These are phyloP conservation scores for Lipomyces anomalus DNA, from an alignment of 805 yeast species.

Conservation along the genomic window DNA sequence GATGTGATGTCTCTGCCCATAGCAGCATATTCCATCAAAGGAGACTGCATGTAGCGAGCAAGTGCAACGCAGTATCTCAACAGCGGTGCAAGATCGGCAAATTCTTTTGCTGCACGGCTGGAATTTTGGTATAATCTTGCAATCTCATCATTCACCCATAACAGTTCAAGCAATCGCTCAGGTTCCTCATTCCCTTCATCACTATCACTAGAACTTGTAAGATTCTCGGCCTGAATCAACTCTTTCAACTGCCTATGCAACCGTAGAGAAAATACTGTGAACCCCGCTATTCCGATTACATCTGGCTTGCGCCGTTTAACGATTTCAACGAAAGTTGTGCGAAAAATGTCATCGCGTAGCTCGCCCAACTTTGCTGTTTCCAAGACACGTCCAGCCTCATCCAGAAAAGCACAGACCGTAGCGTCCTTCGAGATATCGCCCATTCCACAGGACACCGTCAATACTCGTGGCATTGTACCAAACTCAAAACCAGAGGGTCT, in stretches of 20 bases:
- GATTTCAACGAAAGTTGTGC: constrained; percentile 52
- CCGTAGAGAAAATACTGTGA: constrained; percentile 63
- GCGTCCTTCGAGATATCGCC: constrained; percentile 80
- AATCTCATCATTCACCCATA: constrained; percentile 89
- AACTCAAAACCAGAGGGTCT: constrained; percentile 65
- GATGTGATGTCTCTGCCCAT: constrained; percentile 69
- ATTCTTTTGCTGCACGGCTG: constrained; percentile 65
- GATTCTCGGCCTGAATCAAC: constrained; percentile 44
- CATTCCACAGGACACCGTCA: constrained; percentile 79
- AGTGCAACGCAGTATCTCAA: constrained; percentile 80
- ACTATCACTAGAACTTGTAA: constrained; percentile 36
- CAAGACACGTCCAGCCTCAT: constrained; percentile 71
- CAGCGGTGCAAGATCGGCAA: constrained; percentile 75
- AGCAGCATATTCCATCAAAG: constrained; percentile 82
- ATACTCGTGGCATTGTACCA: constrained; percentile 80
- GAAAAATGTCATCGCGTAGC: constrained; percentile 61
- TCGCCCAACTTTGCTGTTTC: constrained; percentile 75
- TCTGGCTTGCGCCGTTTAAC: constrained; percentile 72
- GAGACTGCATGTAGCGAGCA: constrained; percentile 88
- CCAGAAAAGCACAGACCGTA: constrained; percentile 70
- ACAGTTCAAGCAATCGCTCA: constrained; percentile 56
- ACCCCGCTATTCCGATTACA: constrained; percentile 85
- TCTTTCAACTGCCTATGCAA: constrained; percentile 43
- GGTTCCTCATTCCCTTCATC: constrained; percentile 26
- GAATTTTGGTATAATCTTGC: constrained; percentile 85